Evolutionary conservation across 768 basidiomycete species (phyloP).

Genomic region (Tricholomella constricta): DNA sequence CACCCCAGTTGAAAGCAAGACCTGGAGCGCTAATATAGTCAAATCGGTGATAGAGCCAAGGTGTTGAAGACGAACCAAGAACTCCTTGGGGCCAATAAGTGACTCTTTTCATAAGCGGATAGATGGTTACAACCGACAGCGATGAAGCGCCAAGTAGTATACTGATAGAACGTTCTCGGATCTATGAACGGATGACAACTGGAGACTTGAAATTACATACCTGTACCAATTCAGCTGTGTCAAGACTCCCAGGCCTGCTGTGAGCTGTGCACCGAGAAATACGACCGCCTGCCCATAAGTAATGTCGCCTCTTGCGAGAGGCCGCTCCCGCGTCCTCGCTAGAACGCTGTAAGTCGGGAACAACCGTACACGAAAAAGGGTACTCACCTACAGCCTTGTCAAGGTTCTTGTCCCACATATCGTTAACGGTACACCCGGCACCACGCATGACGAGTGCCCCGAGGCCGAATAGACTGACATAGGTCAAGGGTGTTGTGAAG

Average conservation of each 20-base stretch:
- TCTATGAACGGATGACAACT: neutral
- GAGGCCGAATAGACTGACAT: slow-evolving; percentile 80
- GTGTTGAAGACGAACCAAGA: slow-evolving; percentile 59
- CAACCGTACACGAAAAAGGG: neutral
- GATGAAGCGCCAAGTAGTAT: slow-evolving; percentile 93
- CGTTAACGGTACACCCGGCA: slow-evolving; percentile 98
- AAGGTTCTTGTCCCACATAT: slow-evolving; percentile 95
- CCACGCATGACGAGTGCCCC: slow-evolving; percentile 97
- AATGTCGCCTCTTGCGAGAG: slow-evolving; percentile 84
- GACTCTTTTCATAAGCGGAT: slow-evolving; percentile 96
- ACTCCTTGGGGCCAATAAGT: slow-evolving; percentile 98
- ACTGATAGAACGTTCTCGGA: slow-evolving; percentile 39
- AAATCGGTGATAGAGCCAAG: neutral
- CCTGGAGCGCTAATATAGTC: slow-evolving; percentile 45
- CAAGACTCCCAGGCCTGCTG: slow-evolving; percentile 80
- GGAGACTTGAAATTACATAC: slow-evolving; percentile 43
- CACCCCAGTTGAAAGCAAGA: slow-evolving; percentile 97
- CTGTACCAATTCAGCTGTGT: slow-evolving; percentile 95
- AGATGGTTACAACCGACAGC: slow-evolving; percentile 81
- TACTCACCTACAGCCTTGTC: slow-evolving; percentile 86
- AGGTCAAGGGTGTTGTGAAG: slow-evolving; percentile 66
- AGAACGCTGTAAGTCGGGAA: neutral
- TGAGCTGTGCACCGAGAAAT: slow-evolving; percentile 83
- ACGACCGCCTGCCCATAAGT: slow-evolving; percentile 70
- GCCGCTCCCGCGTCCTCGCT: slow-evolving; percentile 89